These are phyloP conservation scores for Coleophoma cylindrospora DNA, from an alignment of 2,329 filamentous ascomycete genomes.

Conservation along the genomic window DNA sequence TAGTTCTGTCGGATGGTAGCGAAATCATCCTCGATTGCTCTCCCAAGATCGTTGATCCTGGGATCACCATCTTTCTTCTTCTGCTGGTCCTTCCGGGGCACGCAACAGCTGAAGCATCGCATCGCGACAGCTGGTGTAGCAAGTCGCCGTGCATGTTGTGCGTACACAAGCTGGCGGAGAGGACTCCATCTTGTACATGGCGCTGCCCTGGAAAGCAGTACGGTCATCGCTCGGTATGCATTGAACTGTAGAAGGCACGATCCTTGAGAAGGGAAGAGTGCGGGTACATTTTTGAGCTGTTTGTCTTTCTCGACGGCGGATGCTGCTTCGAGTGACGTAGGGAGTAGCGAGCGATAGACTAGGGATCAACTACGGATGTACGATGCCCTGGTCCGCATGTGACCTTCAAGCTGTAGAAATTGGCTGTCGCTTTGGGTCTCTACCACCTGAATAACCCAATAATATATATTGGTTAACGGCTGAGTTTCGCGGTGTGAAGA, in stretches of 20 bases:
- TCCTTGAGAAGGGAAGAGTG: neutral
- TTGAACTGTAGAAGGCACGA: slow-evolving; percentile 14
- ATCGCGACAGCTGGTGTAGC: neutral
- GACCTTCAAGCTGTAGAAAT: neutral
- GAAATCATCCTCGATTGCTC: slow-evolving; percentile 55
- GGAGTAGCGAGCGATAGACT: too few species aligned
- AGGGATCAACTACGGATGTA: too few species aligned
- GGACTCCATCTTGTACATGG: slow-evolving; percentile 17
- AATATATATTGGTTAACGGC: neutral
- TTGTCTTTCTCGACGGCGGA: neutral
- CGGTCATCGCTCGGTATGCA: slow-evolving; percentile 18
- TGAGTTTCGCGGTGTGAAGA: neutral
- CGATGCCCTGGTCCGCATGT: slow-evolving; percentile 10
- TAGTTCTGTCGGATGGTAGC: slow-evolving; percentile 53
- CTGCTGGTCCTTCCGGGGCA: slow-evolving; percentile 1
- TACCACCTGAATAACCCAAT: too few species aligned
- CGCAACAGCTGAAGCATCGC: neutral
- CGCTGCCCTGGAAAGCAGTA: slow-evolving; percentile 18
- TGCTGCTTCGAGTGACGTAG: too few species aligned
- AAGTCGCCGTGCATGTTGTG: neutral
- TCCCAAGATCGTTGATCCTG: slow-evolving; percentile 44
- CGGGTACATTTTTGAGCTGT: slow-evolving; percentile 2
- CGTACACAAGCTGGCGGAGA: neutral
- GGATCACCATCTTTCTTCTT: slow-evolving; percentile 32
- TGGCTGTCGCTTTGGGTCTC: too few species aligned